Base-by-base conservation (phyloP, 768 basidiomycete genomes). In the Xerocomellus dryophilus region DNA sequence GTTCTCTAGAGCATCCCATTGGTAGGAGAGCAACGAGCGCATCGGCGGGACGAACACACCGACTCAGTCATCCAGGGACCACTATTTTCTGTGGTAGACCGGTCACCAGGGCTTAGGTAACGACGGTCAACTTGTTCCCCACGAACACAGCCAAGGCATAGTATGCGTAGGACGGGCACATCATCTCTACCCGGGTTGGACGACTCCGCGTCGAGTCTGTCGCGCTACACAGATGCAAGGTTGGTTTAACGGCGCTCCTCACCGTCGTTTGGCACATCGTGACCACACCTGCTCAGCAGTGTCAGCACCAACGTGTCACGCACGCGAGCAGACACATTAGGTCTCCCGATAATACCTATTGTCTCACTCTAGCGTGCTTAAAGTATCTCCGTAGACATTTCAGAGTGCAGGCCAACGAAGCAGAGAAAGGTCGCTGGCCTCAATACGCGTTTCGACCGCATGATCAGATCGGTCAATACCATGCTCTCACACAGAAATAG, bases 361-460 rank as follows among this genome's bases (percentile, higher is more conserved):
- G 14, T 23, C 20, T 34, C 51, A 6, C 18, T 2, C 12, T 7
- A 32, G 15, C 21, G n/a, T 39, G 44, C 50, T 57, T 32, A 62
- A 21, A 32, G 15, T 29, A 41, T 48, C 25, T 20, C 27, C 6
- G 11, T 46, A 64, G 61, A 57, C 7, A 27, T 43, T 7, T 35
- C 55, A 43, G 53, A 58, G 5, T 32, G 34, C 34, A 54, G 42
- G 23, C 59, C 63, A 29, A 49, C 63, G n/a, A 88, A 83, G 58
- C 78, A 82, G 18, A 76, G 75, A 23, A 80, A 73, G 60, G 71
- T 69, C n/a, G 66, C 60, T 35, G 77, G 78, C 8, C 68, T 84
- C 45, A 89, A 88, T 59, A 65, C 76, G 32, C 79, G 79, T 36
- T 86, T 82, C 59, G 86, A 89, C 65, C 74, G 74, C 41, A 89